Evolutionary conservation across 495 filamentous ascomycete species (phyloP).

Genomic region (Astrothelium macrocarpum): DNA sequence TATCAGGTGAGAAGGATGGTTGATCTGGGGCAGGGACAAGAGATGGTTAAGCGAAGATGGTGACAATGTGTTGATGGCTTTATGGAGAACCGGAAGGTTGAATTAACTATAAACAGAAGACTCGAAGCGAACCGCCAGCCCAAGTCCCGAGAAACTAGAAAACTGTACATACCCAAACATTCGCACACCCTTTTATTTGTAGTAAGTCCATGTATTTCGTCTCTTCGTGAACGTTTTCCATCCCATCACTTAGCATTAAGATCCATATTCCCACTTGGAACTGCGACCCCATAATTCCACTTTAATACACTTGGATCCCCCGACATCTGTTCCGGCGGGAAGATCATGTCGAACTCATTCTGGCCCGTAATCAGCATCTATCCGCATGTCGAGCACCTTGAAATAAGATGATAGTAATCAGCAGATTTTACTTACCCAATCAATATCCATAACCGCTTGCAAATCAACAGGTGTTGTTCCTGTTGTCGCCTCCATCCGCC

Average conservation of each 20-base stretch:
- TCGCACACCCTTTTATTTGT: neutral
- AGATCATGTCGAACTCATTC: neutral
- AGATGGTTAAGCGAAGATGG: too few species aligned
- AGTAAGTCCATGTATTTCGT: neutral
- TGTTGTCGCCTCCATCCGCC: neutral
- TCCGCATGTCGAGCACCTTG: neutral
- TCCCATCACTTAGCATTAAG: neutral
- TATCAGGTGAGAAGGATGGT: neutral
- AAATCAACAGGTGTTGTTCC: neutral
- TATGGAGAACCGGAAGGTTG: neutral
- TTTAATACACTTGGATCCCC: neutral
- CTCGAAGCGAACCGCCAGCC: neutral
- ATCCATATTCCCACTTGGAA: neutral
- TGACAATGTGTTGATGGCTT: too few species aligned
- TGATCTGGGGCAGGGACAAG: too few species aligned
- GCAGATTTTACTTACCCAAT: slow-evolving; percentile 19
- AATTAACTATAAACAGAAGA: neutral
- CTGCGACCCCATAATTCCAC: neutral
- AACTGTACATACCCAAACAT: neutral
- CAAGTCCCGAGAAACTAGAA: neutral
- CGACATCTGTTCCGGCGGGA: neutral
- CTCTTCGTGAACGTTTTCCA: neutral
- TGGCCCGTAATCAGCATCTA: neutral
- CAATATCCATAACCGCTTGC: slow-evolving; percentile 18
- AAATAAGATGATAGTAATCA: neutral